Conservation (phyloP, 306 rosid species). For the Cucurbita moschata region DNA sequence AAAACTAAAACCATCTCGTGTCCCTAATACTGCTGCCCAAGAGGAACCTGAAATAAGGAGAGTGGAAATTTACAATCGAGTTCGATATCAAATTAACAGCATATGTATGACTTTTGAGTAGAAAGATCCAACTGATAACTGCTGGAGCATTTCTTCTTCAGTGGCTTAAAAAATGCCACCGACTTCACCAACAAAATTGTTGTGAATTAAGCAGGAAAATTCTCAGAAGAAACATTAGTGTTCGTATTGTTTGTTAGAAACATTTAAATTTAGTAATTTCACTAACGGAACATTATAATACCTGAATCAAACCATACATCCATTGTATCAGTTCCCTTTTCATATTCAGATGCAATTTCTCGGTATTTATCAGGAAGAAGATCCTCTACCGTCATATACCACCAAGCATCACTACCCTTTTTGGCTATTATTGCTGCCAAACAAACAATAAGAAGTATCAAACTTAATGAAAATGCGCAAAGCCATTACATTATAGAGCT, state of each 20-base stretch:
- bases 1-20: slow-evolving; percentile 44
- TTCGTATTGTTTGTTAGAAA: not conserved
- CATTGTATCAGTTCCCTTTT: slow-evolving; percentile 97
- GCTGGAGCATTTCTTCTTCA: not conserved
- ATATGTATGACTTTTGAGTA: not conserved
- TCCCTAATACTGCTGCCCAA: slow-evolving; percentile 91
- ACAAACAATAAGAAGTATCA: slow-evolving; percentile 14
- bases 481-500: not conserved
- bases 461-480: not conserved
- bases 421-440: slow-evolving; percentile 67
- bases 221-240: not conserved
- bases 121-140: not conserved
- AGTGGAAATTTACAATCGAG: slow-evolving; percentile 7
- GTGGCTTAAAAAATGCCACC: not conserved
- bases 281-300: slow-evolving; percentile 15
- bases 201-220: not conserved
- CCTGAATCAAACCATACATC: slow-evolving; percentile 99
- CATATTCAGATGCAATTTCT: slow-evolving; percentile 74
- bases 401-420: slow-evolving; percentile 99
- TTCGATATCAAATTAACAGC: slow-evolving; percentile 4
- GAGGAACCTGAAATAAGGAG: slow-evolving; percentile 73
- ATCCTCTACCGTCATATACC: slow-evolving; percentile 87
- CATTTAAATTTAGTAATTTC: not conserved
- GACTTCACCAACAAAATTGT: not conserved
- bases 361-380: slow-evolving; percentile 77